Evolutionary conservation across 805 yeast species (phyloP), one percentile per base, ranked within the genome.

Genomic region (Kazachstania martiniae): DNA sequence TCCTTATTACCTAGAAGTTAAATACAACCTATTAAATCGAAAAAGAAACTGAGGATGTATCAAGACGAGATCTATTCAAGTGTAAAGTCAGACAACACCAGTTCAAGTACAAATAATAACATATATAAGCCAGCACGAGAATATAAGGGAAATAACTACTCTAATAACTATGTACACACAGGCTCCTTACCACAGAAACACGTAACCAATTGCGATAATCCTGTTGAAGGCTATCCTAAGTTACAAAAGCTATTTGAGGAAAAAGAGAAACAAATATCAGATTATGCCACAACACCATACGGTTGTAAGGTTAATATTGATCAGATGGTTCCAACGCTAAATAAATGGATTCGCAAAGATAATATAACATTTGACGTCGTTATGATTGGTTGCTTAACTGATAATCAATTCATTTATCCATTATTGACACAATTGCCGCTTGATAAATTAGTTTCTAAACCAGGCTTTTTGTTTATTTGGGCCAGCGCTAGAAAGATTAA

Each of bases 391-490:
- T 89, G 91, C 3, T 62, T 89, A 31, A 70, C 79, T 1, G 87
- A 81, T 41, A 75, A 79, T 47, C 86, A 77, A 47, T 68, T 80
- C 34, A 61, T 81, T 13, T 64, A 71, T 27, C 80, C 83, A 1
- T 45, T 77, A 2, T 59, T 87, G 16, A 58, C 69, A 2, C 70
- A 68, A 41, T 58, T 86, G 28, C 94, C 95, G 0, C 61, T 87
- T 4, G 77, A 74, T 40, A 74, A 65, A 46, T 59, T 87, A 21
- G 74, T 91, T 34, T 70, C 94, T 1, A 79, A 78, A 41, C 95
- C 96, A 0, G 94, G 95, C 1, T 77, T 85, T 39, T 51, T 86
- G 17, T 84, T 81, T 47, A 69, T 87, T 33, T 87, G 96, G 96
- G 81, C 93, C 0, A 77, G 91, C 8, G 73, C 84, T 5, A 70